Conservation (phyloP, 768 basidiomycete species). For the Trametes cinnabarina region DNA sequence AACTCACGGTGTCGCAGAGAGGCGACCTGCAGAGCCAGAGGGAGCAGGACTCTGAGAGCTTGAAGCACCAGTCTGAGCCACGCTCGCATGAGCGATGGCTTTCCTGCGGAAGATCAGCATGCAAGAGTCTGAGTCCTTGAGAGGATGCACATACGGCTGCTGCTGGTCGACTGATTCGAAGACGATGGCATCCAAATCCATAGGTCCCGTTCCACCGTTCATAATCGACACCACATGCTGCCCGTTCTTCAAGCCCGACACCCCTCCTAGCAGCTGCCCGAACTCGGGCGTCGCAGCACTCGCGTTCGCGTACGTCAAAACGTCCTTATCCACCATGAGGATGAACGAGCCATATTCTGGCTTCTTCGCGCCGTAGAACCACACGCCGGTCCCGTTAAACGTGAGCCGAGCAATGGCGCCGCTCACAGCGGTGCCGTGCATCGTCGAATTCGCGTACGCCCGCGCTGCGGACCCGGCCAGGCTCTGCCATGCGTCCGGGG, state of each 20-base stretch:
- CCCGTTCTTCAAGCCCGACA: constrained; percentile 42
- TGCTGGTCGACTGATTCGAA: constrained; percentile 40
- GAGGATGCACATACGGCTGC: constrained; percentile 34
- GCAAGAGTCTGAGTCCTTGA: neutral
- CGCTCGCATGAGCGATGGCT: neutral
- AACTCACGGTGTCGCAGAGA: neutral
- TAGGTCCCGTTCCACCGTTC: constrained; percentile 39
- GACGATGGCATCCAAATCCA: constrained; percentile 53
- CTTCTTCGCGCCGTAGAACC: constrained; percentile 47
- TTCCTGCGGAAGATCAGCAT: neutral
- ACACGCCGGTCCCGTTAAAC: constrained; percentile 56
- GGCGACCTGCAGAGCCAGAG: neutral
- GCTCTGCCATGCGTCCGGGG: constrained; percentile 50
- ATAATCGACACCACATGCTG: constrained; percentile 48
- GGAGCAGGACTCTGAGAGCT: neutral
- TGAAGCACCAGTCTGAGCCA: neutral
- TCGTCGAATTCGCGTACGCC: constrained; percentile 45
- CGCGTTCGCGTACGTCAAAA: constrained; percentile 36
- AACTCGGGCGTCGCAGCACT: constrained; percentile 27
- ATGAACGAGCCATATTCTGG: constrained; percentile 48
- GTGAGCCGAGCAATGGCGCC: constrained; percentile 50
- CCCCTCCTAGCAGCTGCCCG: constrained; percentile 43
- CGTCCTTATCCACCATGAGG: constrained; percentile 44
- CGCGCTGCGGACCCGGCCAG: constrained; percentile 39
- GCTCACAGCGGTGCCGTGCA: constrained; percentile 42